Evolutionary conservation across 2,329 filamentous ascomycete species (phyloP), one percentile per base, ranked within the genome.

Genomic region (Rhexocercosporidium sp.): DNA sequence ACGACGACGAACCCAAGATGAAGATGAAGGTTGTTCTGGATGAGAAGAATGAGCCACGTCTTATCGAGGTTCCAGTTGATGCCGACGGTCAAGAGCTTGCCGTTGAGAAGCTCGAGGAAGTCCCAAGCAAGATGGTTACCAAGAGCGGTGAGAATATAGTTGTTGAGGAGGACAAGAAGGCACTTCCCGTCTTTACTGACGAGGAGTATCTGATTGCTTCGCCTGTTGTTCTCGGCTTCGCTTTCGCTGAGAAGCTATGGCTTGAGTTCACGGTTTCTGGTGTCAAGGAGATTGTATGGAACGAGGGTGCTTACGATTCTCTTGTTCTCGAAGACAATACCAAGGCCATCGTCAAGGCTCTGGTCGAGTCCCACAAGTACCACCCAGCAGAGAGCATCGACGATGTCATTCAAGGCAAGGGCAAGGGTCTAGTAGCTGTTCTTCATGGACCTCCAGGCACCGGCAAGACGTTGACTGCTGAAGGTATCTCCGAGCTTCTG

Each of bases 191-290:
- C 22, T 94, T 96, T 77, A 91, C 86, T 0, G 92, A 96, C 59
- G 93, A 96, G 69, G 92, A 97, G 72, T 90, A 96, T 27, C 82
- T 97, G 6, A 90, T 96, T 59, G 90, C 93, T 1, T 95, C 92
- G 1, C 91, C 94, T 0, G 89, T 96, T 0, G 92, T 97, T 0
- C 85, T 96, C 1, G 94, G 94, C 0, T 97, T 97, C 74, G 88
- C 92, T 0, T 96, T 97, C 77, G 88, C 88, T 0, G 93, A 97
- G 79, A 97, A 97, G 80, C 83, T 93, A 11, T 97, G 94, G 94
- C 85, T 97, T 0, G 93, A 97, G 77, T 93, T 97, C 74, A 90
- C 89, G 0, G 90, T 97, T 22, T 92, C 91, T 0, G 89, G 90
- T 0, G 86, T 97, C 69, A 86, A 87, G 53, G 91, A 96, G 3